Conservation (phyloP, 2,329 filamentous ascomycete species). For the Lasiodiplodia sp. region DNA sequence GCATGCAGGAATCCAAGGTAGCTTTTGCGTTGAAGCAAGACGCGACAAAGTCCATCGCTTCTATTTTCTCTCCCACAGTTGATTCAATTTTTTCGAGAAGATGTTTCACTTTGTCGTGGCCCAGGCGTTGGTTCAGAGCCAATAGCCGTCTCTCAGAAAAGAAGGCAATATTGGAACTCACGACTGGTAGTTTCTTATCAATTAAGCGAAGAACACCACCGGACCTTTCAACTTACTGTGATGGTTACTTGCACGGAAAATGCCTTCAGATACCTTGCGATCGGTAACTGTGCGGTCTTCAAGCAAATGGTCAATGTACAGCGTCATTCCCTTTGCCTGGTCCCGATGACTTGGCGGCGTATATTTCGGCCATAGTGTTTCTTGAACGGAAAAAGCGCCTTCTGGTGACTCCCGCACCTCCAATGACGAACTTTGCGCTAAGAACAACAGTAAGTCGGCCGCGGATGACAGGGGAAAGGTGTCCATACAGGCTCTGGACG, state of each 20-base stretch:
- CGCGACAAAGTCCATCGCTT: neutral
- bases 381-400: neutral
- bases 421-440: neutral
- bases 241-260: neutral
- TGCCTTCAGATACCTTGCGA: neutral
- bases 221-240: neutral
- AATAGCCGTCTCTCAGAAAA: neutral
- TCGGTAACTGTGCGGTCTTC: neutral
- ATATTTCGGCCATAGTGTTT: neutral
- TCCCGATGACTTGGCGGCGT: neutral
- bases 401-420: neutral
- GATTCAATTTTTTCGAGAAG: neutral
- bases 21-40: neutral
- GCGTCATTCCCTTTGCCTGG: neutral
- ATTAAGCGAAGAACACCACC: neutral
- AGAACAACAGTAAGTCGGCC: neutral
- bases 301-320: neutral
- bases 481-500: neutral
- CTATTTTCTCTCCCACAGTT: neutral
- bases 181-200: neutral
- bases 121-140: neutral
- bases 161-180: neutral
- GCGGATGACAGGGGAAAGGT: neutral
- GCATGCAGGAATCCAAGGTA: neutral
- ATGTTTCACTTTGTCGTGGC: neutral